Evolutionary conservation across 768 basidiomycete species (phyloP), one percentile per base, ranked within the genome.

Genomic region (Suillus ampliporus): DNA sequence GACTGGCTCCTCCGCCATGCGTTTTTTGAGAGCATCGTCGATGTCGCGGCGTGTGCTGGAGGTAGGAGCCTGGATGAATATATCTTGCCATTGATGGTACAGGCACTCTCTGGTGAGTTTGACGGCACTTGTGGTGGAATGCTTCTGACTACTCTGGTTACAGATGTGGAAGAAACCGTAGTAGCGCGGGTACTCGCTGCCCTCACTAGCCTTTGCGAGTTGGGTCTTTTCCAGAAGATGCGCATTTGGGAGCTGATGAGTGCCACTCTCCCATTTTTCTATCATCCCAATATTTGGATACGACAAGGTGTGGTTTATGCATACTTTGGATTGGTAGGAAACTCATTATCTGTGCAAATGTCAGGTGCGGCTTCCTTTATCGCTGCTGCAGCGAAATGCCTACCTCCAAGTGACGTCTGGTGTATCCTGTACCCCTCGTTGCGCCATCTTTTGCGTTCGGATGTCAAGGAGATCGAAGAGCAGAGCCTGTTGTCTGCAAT

Each of bases 241-340:
- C 86, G 92, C n/a, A 88, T 97, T 62, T 98, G 97, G 96, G 97
- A 99, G 68, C 81, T 98, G 40, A 93, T 97, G 88, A 91, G 90
- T 58, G 88, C 89, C 0, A 89, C 90, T 0, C 77, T 95, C 35
- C 92, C 92, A 1, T 96, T 99, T 75, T 78, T 99, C 57, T 97
- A 94, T 67, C 97, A 99, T 74, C 97, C 97, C 0, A 96, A 97
- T 72, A 78, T 88, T 23, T 99, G 97, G 97, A 93, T 99, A 74
- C 83, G 95, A 61, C 94, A 98, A 84, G 92, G 96, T 90, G 34
- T n/a, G 76, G 60, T 41, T 4, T 51, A 43, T 14, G 3, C 8
- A 21, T 51, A 17, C 58, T 14, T 47, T 10, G n/a, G 13, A 53
- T 57, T 11, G 31, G 44, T 21, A 37, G 23, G 52, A 43, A 6